These are phyloP conservation scores for Corchorus olitorius DNA, from an alignment of 345 rosid species.

Conservation along the genomic window DNA sequence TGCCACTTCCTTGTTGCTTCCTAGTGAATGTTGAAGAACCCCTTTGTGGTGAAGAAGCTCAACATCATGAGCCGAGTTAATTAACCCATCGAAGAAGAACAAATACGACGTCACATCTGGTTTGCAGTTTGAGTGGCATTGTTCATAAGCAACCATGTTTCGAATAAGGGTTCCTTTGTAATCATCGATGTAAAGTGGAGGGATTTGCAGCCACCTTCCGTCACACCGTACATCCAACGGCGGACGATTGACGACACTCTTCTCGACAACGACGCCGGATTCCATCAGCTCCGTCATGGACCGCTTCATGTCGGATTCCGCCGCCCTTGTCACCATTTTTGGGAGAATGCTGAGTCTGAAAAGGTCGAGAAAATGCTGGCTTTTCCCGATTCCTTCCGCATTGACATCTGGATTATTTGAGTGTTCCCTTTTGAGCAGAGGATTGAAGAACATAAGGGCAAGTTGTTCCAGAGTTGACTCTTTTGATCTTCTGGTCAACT, in stretches of 20 bases:
- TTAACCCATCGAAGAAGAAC: slow-evolving; percentile 36
- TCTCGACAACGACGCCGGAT: slow-evolving; percentile 22
- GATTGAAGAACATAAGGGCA: slow-evolving; percentile 31
- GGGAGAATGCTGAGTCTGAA: slow-evolving; percentile 35
- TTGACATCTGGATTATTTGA: not conserved
- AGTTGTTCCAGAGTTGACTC: slow-evolving; percentile 19
- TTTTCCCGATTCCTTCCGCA: not conserved
- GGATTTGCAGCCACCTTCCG: slow-evolving; percentile 26
- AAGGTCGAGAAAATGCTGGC: slow-evolving; percentile 34
- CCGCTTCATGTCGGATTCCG: slow-evolving; percentile 15
- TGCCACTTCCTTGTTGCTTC: slow-evolving; percentile 33
- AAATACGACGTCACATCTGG: slow-evolving; percentile 31
- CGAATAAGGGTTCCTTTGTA: slow-evolving; percentile 30
- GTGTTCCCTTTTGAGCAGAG: slow-evolving; percentile 20
- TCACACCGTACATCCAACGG: slow-evolving; percentile 25
- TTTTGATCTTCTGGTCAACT: not conserved
- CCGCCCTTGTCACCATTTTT: not conserved
- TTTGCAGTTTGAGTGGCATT: slow-evolving; percentile 28
- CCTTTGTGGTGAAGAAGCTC: slow-evolving; percentile 26
- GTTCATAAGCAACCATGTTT: slow-evolving; percentile 42
- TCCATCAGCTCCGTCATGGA: slow-evolving; percentile 27
- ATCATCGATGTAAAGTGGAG: slow-evolving; percentile 33
- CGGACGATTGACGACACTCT: not conserved
- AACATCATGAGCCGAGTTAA: slow-evolving; percentile 33
- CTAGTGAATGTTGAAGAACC: slow-evolving; percentile 34